A percentile compares a stretch with the other conserved stretches of the same genome.
phyloP scores from a whole-genome alignment of 352 stramenopile genomes.

The Phytophthora melonis region DNA sequence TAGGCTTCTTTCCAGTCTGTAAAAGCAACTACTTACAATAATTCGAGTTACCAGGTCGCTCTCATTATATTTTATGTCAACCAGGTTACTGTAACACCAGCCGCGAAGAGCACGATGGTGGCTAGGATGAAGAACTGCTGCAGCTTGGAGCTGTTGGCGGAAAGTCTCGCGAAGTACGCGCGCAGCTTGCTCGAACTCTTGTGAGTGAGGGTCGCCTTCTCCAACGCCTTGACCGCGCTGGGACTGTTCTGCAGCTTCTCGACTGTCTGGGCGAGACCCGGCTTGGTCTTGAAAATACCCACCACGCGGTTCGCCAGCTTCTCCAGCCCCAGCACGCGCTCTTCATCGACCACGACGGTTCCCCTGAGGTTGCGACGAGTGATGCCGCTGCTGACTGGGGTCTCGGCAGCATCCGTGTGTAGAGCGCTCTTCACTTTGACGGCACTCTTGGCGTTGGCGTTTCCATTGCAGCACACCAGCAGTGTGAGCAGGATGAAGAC shows the following conservation, averaged over 20 bases:
- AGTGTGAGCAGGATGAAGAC: background rate
- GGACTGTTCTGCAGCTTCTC: background rate
- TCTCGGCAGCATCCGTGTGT: background rate
- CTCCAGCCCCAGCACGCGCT: background rate
- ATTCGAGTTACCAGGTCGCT: no score
- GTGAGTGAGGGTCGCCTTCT: background rate
- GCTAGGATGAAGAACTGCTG: background rate
- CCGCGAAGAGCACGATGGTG: background rate
- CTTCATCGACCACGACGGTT: background rate
- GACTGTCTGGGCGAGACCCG: background rate
- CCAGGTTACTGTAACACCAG: background rate
- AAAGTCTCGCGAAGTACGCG: background rate
- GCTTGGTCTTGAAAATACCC: background rate
- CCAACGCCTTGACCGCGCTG: background rate
- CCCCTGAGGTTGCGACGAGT: background rate
- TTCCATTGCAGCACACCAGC: background rate
- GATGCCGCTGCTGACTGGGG: background rate
- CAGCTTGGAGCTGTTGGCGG: background rate
- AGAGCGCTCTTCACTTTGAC: background rate
- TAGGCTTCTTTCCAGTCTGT: no score
- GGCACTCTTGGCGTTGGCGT: background rate
- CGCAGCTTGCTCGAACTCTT: background rate
- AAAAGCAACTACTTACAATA: no score
- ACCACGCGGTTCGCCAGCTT: background rate
- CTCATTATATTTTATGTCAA: no score